Conservation (phyloP, 1,284 basidiomycete species). For the Coniophora puteana region DNA sequence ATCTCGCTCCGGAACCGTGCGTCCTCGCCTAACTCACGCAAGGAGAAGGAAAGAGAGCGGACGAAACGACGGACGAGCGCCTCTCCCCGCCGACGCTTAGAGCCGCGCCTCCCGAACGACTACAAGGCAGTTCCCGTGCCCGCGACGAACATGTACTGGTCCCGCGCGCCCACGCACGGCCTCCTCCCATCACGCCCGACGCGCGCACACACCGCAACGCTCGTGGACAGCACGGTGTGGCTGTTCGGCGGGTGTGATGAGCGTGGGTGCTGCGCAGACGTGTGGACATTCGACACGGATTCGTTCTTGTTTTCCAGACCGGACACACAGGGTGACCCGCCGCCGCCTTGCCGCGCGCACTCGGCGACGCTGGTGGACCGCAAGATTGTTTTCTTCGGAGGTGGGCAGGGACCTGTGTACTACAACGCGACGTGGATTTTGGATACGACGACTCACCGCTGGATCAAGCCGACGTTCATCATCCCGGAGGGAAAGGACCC, state of each 20-base stretch:
- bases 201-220: conserved; percentile 81
- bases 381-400: conserved; percentile 81
- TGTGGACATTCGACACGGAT: conserved; percentile 88
- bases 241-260: conserved; percentile 89
- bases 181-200: conserved; percentile 68
- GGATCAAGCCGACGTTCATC: conserved; percentile 50
- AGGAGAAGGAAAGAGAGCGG: conserved; percentile 16
- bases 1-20: conserved; percentile 22
- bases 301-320: conserved; percentile 38
- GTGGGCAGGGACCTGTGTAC: conserved; percentile 77
- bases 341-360: conserved; percentile 85
- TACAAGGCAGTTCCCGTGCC: conserved; percentile 52
- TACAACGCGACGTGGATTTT: conserved; percentile 80
- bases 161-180: conserved; percentile 79
- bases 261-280: conserved; percentile 69
- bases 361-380: conserved; percentile 84
- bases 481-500: conserved; percentile 11
- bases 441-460: conserved; percentile 72
- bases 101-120: conserved; percentile 55
- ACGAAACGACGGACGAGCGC: conserved; percentile 18
- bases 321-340: conserved; percentile 68
- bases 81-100: conserved; percentile 38
- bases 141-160: conserved; percentile 81
- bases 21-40: conserved; percentile 24
- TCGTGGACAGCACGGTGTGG: conserved; percentile 83